Evolutionary conservation across 2,329 filamentous ascomycete genomes (phyloP).

Genomic region (Aspergillus novofumigatus): DNA sequence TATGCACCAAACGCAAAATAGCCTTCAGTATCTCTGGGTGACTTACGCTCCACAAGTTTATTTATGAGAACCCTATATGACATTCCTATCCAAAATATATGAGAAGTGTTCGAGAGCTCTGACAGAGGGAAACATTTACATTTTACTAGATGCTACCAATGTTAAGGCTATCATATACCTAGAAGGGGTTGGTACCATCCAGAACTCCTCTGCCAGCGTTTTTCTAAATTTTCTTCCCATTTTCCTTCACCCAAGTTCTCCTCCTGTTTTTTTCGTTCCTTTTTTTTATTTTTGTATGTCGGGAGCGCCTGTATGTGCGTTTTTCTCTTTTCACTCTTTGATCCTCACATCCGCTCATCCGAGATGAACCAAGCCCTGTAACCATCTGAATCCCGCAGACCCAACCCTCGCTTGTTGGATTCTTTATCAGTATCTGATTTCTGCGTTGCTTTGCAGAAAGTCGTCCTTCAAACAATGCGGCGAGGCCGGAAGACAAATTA

Average conservation of each 20-base stretch:
- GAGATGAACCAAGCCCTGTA: not conserved
- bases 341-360: not conserved
- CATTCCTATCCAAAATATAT: not conserved
- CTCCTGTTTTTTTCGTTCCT: constrained; percentile 4
- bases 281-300: constrained; percentile 8
- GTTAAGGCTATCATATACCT: constrained; percentile 1
- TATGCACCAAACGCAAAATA: not conserved
- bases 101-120: not conserved
- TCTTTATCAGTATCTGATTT: not conserved
- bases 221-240: constrained; percentile 4
- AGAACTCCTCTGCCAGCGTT: constrained; percentile 20
- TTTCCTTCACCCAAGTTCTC: constrained; percentile 13
- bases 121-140: constrained; percentile 25
- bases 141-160: constrained; percentile 25
- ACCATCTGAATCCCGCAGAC: not conserved
- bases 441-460: not conserved
- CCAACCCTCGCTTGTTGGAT: not conserved
- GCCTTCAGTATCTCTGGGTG: not conserved
- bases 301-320: not conserved
- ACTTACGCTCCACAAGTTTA: not conserved
- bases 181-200: constrained; percentile 10
- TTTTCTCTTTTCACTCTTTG: not conserved
- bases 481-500: not conserved
- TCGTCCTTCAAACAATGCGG: not conserved
- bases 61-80: not conserved